Percentiles rank a stretch among this genome's conserved stretches.
Evolutionary conservation across 2,329 filamentous ascomycete genomes (phyloP).

Genomic region (Fusarium virguliforme): DNA sequence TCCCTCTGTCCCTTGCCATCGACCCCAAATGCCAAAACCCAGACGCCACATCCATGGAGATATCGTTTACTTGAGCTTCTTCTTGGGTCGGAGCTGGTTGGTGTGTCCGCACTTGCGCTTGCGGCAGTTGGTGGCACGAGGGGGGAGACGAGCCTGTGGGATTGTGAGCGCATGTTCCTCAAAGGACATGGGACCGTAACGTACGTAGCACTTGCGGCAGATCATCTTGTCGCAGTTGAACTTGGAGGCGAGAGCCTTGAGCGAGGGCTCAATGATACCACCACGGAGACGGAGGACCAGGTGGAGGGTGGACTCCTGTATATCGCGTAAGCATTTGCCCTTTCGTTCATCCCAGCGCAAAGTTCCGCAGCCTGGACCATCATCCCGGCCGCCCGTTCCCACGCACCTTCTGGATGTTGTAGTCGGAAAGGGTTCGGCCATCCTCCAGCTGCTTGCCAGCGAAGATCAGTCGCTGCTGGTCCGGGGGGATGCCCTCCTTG

Average conservation of each 20-base stretch:
- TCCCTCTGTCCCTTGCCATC: conserved; percentile 53
- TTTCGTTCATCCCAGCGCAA: background rate
- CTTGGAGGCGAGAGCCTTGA: conserved; percentile 98
- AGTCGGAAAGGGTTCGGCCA: conserved; percentile 95
- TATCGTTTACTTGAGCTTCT: conserved; percentile 91
- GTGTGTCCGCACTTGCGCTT: conserved; percentile 99
- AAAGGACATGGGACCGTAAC: conserved; percentile 57
- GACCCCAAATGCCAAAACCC: conserved; percentile 61
- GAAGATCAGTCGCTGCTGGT: conserved; percentile 99
- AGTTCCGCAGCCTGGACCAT: conserved; percentile 9
- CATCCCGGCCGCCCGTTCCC: conserved; percentile 32
- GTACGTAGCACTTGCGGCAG: conserved; percentile 99
- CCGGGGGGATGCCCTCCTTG: conserved; percentile 98
- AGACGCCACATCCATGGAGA: conserved; percentile 63
- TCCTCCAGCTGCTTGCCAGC: conserved; percentile 99
- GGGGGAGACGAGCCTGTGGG: conserved; percentile 84
- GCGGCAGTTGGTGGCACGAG: conserved; percentile 99
- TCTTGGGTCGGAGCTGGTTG: conserved; percentile 99
- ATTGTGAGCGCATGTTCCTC: background rate
- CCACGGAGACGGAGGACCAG: conserved; percentile 98
- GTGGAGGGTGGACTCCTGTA: conserved; percentile 96
- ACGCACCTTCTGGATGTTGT: conserved; percentile 99
- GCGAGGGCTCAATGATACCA: conserved; percentile 99
- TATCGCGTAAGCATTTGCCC: conserved; percentile 52
- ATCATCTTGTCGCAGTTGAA: conserved; percentile 99